Base-by-base conservation (phyloP, 2,329 filamentous ascomycete genomes). In the Aureobasidium sp. region DNA sequence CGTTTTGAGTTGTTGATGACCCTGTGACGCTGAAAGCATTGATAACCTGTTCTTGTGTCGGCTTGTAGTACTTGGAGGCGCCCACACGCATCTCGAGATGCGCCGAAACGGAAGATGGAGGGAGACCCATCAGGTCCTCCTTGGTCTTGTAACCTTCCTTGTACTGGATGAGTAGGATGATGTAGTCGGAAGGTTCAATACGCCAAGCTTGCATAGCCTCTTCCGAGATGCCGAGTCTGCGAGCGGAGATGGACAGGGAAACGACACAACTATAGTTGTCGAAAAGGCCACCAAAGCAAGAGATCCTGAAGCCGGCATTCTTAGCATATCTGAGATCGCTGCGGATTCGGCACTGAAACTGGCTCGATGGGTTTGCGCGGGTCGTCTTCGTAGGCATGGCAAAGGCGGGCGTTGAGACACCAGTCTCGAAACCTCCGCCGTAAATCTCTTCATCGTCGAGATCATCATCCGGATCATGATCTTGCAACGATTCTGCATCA, bases 131-230 rank as follows among this genome's bases (percentile, higher is more conserved):
- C 10, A 89, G 71, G 0, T 81, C 70, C 16, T 87, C 80, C 53
- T 88, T 75, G 3, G 77, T 75, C 36, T 78, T 79, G 72, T 95
- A 96, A 0, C 77, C 79, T n/a, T 73, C 72, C 0, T 79, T 75
- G 65, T 88, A 88, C 39, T 82, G 81, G 47, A 94, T 81, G 25
- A 96, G 77, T 5, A 95, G 77, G 5, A 93, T 82, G 42, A 96
- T 72, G 68, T 93, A 92, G 37, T 91, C 86, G 0, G 78, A 73
- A 0, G 79, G 74, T 15, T 82, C 74, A 13, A 96, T 72, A 63
- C 87, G 81, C 91, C 91, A 96, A 1, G 91, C 89, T 68, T 87
- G 81, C 73, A 90, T 82, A 0, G 85, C 86, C 68, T 92, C 89
- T 41, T 87, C 81, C 0, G 89, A 87, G 13, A 96, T 83, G 0